Percentiles rank a stretch among this genome's conserved stretches.
Conservation (phyloP, 495 filamentous ascomycete genomes). For the Aspergillus avenaceus region DNA sequence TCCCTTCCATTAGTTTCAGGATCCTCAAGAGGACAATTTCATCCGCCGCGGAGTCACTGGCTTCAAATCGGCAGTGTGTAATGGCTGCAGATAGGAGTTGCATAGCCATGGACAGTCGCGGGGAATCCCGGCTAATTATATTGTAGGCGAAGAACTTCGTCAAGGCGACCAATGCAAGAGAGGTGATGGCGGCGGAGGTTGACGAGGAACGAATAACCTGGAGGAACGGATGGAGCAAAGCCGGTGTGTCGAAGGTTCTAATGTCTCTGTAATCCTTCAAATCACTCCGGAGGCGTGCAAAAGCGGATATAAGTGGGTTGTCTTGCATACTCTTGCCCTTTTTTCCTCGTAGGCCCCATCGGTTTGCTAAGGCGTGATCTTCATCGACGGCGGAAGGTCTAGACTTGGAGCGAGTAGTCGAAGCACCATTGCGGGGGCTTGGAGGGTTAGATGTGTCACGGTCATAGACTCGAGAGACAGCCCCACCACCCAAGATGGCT, state of each 20-base stretch:
- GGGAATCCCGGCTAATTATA: constrained; percentile 77
- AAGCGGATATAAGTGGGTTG: constrained; percentile 93
- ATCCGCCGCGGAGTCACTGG: constrained; percentile 87
- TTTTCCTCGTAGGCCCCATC: constrained; percentile 92
- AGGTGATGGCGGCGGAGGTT: constrained; percentile 93
- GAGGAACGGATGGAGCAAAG: constrained; percentile 90
- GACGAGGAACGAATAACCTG: constrained; percentile 96
- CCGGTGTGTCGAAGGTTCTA: constrained; percentile 79
- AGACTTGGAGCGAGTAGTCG: constrained; percentile 13
- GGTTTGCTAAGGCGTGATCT: constrained; percentile 53
- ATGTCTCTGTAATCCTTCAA: constrained; percentile 94
- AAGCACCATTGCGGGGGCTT: constrained; percentile 31
- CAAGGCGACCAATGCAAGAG: constrained; percentile 88
- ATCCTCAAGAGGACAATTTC: constrained; percentile 93
- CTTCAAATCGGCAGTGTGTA: constrained; percentile 97
- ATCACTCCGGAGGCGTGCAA: constrained; percentile 83
- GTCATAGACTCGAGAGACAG: constrained; percentile 46
- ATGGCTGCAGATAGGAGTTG: constrained; percentile 90
- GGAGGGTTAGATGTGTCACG: constrained; percentile 36
- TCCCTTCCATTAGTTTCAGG: constrained; percentile 94
- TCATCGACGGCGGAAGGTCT: constrained; percentile 29
- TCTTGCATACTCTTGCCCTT: constrained; percentile 98
- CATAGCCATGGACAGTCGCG: constrained; percentile 85
- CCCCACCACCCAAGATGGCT: constrained; percentile 83
- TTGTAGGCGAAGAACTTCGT: constrained; percentile 97